Percentiles rank a stretch among this genome's conserved stretches.
Conservation (phyloP, 495 filamentous ascomycete genomes). For the Penicillium cataractarum region DNA sequence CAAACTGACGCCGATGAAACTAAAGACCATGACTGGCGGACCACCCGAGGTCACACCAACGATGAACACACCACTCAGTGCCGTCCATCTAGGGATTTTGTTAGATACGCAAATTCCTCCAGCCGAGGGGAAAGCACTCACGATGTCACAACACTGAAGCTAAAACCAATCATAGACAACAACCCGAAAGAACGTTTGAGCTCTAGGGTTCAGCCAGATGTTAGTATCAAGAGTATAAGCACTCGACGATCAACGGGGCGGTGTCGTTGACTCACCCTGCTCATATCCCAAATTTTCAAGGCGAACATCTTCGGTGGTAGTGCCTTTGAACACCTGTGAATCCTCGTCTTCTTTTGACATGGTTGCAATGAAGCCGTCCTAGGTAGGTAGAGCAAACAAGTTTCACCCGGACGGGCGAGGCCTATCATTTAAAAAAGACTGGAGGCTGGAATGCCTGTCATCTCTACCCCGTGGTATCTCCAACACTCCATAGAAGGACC, state of each 20-base stretch:
- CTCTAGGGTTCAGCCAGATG: slow-evolving; percentile 35
- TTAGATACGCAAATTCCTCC: background rate
- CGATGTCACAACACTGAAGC: slow-evolving; percentile 62
- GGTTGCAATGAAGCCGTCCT: background rate
- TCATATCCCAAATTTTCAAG: slow-evolving; percentile 54
- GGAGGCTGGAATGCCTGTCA: background rate
- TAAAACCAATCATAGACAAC: slow-evolving; percentile 62
- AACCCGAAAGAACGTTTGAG: slow-evolving; percentile 61
- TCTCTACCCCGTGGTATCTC: slow-evolving; percentile 17
- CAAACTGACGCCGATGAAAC: slow-evolving; percentile 56
- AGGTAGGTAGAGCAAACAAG: background rate
- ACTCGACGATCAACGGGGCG: background rate
- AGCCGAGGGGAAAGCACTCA: slow-evolving; percentile 15
- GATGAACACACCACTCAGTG: slow-evolving; percentile 59
- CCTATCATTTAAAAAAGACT: slow-evolving; percentile 13
- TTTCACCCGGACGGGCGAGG: background rate
- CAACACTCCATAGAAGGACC: slow-evolving; percentile 17
- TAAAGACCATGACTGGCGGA: slow-evolving; percentile 61
- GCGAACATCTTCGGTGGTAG: slow-evolving; percentile 43
- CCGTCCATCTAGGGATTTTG: slow-evolving; percentile 51
- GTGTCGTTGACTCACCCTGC: slow-evolving; percentile 40
- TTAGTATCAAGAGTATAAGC: slow-evolving; percentile 8
- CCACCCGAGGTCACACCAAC: slow-evolving; percentile 58
- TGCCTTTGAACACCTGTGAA: slow-evolving; percentile 28
- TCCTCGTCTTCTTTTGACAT: slow-evolving; percentile 28